These are phyloP conservation scores for Metarhizium album DNA, from an alignment of 2,329 filamentous ascomycete genomes.

Conservation along the genomic window DNA sequence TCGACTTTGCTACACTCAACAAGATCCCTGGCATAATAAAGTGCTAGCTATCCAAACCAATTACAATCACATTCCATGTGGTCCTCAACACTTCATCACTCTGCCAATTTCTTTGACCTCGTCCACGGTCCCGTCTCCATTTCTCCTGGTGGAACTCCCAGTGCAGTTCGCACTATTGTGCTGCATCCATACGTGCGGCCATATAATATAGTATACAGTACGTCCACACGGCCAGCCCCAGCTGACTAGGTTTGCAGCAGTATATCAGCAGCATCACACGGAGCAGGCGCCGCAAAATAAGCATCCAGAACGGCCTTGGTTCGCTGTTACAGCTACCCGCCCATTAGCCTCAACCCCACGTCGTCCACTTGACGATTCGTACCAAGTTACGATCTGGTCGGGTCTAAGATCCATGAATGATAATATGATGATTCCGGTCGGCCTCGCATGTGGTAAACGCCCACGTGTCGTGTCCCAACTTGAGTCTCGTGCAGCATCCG, in stretches of 20 bases:
- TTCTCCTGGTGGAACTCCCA: constrained; percentile 1
- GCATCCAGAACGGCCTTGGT: background rate
- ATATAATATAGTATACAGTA: too few relatives aligned
- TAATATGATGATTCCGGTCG: too few relatives aligned
- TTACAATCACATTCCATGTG: too few relatives aligned
- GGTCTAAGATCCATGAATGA: too few relatives aligned
- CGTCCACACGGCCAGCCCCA: background rate
- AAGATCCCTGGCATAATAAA: background rate
- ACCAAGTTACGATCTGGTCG: too few relatives aligned
- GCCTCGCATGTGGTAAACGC: too few relatives aligned
- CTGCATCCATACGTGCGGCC: too few relatives aligned
- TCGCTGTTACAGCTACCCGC: background rate
- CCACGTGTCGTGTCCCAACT: too few relatives aligned
- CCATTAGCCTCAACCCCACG: constrained; percentile 1
- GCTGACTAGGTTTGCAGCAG: background rate
- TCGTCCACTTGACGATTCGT: background rate
- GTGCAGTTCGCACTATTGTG: background rate
- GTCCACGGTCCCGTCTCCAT: background rate
- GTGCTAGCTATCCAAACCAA: too few relatives aligned
- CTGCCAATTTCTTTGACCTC: background rate
- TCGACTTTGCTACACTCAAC: background rate
- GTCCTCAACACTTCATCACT: background rate
- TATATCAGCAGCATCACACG: constrained; percentile 1
- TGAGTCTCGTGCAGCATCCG: background rate
- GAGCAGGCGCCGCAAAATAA: background rate